phyloP scores from a whole-genome alignment of 805 yeast species.

The Candida sonorensis region DNA sequence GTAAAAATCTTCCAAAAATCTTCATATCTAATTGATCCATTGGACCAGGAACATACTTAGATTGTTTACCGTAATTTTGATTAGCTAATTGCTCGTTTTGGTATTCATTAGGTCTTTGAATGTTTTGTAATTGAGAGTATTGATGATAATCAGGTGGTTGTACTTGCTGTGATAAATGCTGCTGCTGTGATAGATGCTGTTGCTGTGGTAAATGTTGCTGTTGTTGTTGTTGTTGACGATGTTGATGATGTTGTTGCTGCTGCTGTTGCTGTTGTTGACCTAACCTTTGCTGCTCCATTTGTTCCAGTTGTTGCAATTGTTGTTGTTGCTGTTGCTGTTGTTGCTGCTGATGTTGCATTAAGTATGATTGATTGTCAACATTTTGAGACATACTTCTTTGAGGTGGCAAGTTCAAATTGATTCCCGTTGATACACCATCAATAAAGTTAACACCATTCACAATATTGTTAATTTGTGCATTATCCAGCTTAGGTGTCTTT shows the following conservation, averaged over 20 bases:
- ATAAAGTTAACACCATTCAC: slow-evolving; percentile 28
- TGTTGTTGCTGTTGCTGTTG: slow-evolving; percentile 2
- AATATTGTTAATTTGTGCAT: slow-evolving; percentile 16
- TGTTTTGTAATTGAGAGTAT: not conserved
- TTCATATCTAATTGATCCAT: slow-evolving; percentile 83
- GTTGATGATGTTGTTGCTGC: slow-evolving; percentile 4
- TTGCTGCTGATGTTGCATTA: slow-evolving; percentile 1
- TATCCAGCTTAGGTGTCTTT: slow-evolving; percentile 10
- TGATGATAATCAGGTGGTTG: slow-evolving; percentile 3
- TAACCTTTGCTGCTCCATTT: not conserved
- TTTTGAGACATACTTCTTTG: slow-evolving; percentile 2
- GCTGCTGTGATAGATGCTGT: not conserved
- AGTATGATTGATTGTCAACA: no score
- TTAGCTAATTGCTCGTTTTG: not conserved
- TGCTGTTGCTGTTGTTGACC: not conserved
- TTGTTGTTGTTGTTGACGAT: slow-evolving; percentile 2
- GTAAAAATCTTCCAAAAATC: slow-evolving; percentile 74
- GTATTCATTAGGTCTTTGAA: not conserved
- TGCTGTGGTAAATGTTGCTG: not conserved
- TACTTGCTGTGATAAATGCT: not conserved
- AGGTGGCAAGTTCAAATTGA: slow-evolving; percentile 19
- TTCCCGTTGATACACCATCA: slow-evolving; percentile 29
- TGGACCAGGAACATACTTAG: slow-evolving; percentile 65
- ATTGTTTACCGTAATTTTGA: slow-evolving; percentile 6
- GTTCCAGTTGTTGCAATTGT: not conserved